Evolutionary conservation across 495 filamentous ascomycete species (phyloP).

Genomic region (Neurospora sp.): DNA sequence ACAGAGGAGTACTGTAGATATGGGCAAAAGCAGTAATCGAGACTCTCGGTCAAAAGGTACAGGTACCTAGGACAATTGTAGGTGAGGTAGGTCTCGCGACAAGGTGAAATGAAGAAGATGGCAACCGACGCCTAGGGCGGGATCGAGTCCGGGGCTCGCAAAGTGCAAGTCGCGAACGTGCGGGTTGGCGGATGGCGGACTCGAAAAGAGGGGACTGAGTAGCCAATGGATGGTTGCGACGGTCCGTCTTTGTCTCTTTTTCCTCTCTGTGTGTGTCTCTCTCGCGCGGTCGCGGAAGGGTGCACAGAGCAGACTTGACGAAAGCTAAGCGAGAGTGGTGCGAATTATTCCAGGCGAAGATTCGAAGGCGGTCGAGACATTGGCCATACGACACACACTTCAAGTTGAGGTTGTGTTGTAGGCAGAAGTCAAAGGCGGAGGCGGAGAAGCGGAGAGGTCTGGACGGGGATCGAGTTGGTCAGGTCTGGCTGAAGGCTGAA

Average conservation of each 20-base stretch:
- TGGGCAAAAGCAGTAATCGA: neutral
- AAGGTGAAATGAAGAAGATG: neutral
- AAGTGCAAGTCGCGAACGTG: neutral
- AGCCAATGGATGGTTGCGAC: neutral
- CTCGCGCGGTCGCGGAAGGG: neutral
- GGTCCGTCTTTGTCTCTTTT: neutral
- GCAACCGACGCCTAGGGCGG: neutral
- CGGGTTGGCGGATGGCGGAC: neutral
- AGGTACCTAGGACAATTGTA: neutral
- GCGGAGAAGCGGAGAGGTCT: neutral
- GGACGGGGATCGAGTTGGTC: neutral
- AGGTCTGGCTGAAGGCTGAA: neutral
- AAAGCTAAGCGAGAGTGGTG: neutral
- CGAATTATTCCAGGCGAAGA: neutral
- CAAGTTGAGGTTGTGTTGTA: neutral
- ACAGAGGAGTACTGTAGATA: neutral
- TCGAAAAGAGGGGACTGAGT: neutral
- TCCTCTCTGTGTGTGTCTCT: neutral
- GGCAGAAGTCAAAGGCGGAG: neutral
- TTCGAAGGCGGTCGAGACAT: neutral
- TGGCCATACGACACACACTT: neutral
- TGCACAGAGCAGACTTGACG: neutral
- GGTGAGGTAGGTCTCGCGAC: neutral
- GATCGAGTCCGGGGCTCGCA: neutral
- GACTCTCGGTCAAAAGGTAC: neutral